Base-by-base conservation (phyloP, 352 stramenopile species). In the Pythium monospermum region DNA sequence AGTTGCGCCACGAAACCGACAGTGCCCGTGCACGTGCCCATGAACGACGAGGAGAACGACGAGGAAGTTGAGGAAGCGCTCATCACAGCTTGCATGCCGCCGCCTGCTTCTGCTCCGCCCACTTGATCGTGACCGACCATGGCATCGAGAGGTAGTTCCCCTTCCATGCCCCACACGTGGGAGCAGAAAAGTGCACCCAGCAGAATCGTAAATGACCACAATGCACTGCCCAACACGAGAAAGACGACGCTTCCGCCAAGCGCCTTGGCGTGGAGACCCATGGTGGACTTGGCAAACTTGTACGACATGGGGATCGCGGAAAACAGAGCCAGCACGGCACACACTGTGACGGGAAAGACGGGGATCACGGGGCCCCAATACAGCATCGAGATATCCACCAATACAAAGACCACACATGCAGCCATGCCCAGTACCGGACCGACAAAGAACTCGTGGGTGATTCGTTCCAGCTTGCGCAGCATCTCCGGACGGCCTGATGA, bases 201-300 rank as follows among this genome's bases (percentile, higher is more conserved):
- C 2, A 84, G 56, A 27, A 84, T 55, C 15, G 73, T 82, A 49
- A 82, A 76, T 13, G 73, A 84, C 73, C 73, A 82, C 12, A 84
- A 56, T 16, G 73, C 69, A 37, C 59, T 76, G 8, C 73, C 73
- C 1, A 78, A 51, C 18, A 84, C 69, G 19, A 79, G 49, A 28
- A 78, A 80, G 11, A 84, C 53, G 12, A 82, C 59, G n/a, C 71
- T 72, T 10, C 73, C 70, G 26, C 71, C 60, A 15, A 76, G 53
- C 0, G 28, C 39, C 30, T 76, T 78, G 0, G 68, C 57, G 5
- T 73, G 53, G 12, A 32, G 2, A 10, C 59, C 60, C 23, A 76
- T 61, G 13, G 44, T 44, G 6, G 62, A 70, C 19, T 52, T 59
- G 1, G 64, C 61, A 42, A 77, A 69, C 36, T 64, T 73, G 58